These are phyloP conservation scores for Globisporangium mamillatum DNA, from an alignment of 352 stramenopile genomes.

Conservation along the genomic window DNA sequence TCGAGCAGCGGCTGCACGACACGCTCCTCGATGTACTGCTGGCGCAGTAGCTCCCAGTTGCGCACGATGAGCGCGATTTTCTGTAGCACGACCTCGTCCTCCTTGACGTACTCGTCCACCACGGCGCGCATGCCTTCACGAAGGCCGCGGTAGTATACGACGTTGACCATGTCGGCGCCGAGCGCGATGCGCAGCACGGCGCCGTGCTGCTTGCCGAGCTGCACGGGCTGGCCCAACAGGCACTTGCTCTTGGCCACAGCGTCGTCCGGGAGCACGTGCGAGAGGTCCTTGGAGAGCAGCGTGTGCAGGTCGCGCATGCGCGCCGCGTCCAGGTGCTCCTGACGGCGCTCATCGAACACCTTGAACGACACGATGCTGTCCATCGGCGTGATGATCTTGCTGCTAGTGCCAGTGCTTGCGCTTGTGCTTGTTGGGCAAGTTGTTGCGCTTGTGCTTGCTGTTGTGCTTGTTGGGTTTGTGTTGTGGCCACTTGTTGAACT, in stretches of 20 bases:
- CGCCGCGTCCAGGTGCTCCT: conserved; percentile 39
- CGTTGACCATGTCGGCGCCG: conserved; percentile 86
- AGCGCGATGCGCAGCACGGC: conserved; percentile 83
- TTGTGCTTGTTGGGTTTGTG: not conserved
- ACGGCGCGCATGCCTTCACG: conserved; percentile 28
- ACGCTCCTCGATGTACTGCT: conserved; percentile 60
- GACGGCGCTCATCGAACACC: conserved; percentile 39
- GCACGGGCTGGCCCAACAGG: conserved; percentile 79
- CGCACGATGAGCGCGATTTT: conserved; percentile 73
- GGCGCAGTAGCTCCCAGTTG: conserved; percentile 63
- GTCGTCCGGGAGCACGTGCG: conserved; percentile 42
- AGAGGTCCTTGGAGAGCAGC: conserved; percentile 73
- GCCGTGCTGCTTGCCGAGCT: conserved; percentile 55
- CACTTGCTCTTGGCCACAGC: conserved; percentile 52
- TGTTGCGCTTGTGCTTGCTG: not conserved
- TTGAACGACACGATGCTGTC: conserved; percentile 85
- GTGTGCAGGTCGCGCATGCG: conserved; percentile 65
- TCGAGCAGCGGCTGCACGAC: conserved; percentile 33
- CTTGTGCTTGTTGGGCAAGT: not conserved
- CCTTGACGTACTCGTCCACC: conserved; percentile 39
- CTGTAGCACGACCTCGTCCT: conserved; percentile 55
- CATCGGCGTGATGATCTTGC: conserved; percentile 30
- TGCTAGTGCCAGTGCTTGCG: not conserved
- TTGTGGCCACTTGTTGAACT: not conserved
- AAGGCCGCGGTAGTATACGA: conserved; percentile 43